Percentiles rank a stretch among this genome's conserved stretches.
These are phyloP conservation scores for Microbotryum violaceum DNA, from an alignment of 1,284 basidiomycete species.

Conservation along the genomic window DNA sequence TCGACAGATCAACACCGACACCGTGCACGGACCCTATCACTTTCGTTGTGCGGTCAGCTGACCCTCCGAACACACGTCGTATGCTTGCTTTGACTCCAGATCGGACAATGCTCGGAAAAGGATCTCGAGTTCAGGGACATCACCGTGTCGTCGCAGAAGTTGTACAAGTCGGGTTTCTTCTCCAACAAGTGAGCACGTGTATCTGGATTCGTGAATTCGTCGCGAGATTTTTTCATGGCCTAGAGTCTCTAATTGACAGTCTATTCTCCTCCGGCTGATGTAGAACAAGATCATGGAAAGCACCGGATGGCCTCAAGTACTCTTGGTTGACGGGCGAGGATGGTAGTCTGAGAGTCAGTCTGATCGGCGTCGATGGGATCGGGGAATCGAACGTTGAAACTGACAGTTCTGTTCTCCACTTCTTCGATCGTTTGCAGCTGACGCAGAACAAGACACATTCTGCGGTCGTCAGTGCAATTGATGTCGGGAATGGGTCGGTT, in stretches of 20 bases:
- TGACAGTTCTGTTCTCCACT: too few species aligned
- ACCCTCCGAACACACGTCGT: background rate
- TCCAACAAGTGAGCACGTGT: background rate
- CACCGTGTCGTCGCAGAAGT: background rate
- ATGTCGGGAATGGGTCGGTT: too few species aligned
- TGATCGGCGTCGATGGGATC: too few species aligned
- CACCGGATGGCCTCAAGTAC: slow-evolving; percentile 2
- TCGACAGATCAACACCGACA: background rate
- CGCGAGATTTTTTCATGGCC: background rate
- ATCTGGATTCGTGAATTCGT: background rate
- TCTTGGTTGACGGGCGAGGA: slow-evolving; percentile 1
- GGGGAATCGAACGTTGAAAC: too few species aligned
- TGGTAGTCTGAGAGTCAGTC: background rate
- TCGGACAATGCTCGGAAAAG: background rate
- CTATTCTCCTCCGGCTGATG: background rate
- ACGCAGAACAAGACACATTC: too few species aligned
- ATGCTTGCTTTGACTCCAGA: background rate
- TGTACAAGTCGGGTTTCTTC: slow-evolving; percentile 4
- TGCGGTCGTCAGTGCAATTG: too few species aligned
- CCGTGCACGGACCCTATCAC: too few species aligned
- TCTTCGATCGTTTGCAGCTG: too few species aligned
- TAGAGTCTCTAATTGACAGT: background rate
- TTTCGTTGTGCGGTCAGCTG: background rate
- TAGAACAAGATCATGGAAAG: slow-evolving; percentile 3
- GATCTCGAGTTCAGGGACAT: background rate